A percentile compares a stretch with the other conserved stretches of the same genome.
Conservation (phyloP, 2,329 filamentous ascomycete genomes). For the Calycina herbarum region DNA sequence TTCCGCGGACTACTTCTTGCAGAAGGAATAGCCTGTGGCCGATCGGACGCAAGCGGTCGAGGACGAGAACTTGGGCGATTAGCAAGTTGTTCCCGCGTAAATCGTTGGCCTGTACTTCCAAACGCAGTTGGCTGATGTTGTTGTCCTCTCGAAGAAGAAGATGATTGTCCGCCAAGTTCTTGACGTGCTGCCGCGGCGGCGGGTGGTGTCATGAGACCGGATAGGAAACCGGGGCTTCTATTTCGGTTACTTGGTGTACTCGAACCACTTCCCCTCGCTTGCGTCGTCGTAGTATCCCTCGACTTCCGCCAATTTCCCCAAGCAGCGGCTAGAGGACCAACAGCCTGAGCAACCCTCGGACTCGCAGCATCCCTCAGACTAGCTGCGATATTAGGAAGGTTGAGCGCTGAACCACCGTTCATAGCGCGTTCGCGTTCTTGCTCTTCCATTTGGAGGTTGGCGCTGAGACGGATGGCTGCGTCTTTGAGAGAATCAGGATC, state of each 20-base stretch:
- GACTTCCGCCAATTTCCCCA: conserved; percentile 88
- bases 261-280: conserved; percentile 28
- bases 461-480: conserved; percentile 86
- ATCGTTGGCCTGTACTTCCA: conserved; percentile 58
- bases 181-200: conserved; percentile 49
- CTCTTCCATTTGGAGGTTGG: conserved; percentile 97
- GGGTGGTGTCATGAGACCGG: conserved; percentile 87
- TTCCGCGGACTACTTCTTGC: conserved; percentile 45
- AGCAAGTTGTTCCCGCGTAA: conserved; percentile 52
- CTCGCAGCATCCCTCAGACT: conserved; percentile 75
- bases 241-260: conserved; percentile 24
- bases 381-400: conserved; percentile 74
- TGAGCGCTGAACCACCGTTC: conserved; percentile 65
- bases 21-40: conserved; percentile 37
- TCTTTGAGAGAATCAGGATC: conserved; percentile 81
- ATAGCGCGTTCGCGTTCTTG: conserved; percentile 87
- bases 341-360: conserved; percentile 79
- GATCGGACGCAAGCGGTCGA: conserved; percentile 20
- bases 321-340: conserved; percentile 80
- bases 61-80: conserved; percentile 38
- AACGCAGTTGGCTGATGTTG: conserved; percentile 59
- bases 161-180: not conserved
- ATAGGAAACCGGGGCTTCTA: conserved; percentile 57
- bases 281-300: conserved; percentile 40
- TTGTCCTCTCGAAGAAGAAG: not conserved